Base-by-base conservation (phyloP, 2,329 filamentous ascomycete genomes). In the Arthrobotrys entomopaga region DNA sequence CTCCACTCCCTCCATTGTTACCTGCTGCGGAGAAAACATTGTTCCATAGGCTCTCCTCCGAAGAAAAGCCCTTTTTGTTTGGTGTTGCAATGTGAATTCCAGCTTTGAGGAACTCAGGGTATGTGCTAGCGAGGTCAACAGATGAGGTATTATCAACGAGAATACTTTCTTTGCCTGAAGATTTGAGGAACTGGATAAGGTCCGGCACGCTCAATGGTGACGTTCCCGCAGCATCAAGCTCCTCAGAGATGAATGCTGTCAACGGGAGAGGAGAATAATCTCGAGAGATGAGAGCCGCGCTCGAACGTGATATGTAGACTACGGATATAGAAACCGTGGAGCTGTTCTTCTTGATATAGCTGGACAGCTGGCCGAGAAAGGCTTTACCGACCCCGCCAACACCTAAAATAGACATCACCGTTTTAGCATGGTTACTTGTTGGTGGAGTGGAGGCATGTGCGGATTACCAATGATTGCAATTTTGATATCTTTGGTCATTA, bases 21-120 rank as follows among this genome's bases (percentile, higher is more conserved):
- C 90, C 90, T 0, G 93, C 90, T 0, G 91, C 86, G 2, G 84
- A 83, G 82, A 96, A 96, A 80, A 99, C 97, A 76, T 91, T 88
- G 79, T 91, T 87, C 93, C 94, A 99, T 65, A 97, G 84, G 78
- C 88, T 85, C 79, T 91, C 89, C 52, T 87, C 88, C 69, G 91
- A 89, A 0, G 92, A 96, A 83, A 99, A 99, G 13, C 91, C 94
- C 83, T 99, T 99, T 85, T 99, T 99, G 86, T 98, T 99, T 49
- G 95, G 93, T 0, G 95, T 99, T 26, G 98, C 92, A 79, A 99
- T 88, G 82, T 89, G 94, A 82, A 99, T 89, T 11, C 93, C 94
- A 76, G 88, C 87, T 79, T 87, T 86, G 75, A 99, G 84, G 82
- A 96, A 91, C 53, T 86, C 82, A 0, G 95, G 93, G 82, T 99